Conservation (phyloP, 2,329 filamentous ascomycete species). For the Phaeoacremonium minimum region DNA sequence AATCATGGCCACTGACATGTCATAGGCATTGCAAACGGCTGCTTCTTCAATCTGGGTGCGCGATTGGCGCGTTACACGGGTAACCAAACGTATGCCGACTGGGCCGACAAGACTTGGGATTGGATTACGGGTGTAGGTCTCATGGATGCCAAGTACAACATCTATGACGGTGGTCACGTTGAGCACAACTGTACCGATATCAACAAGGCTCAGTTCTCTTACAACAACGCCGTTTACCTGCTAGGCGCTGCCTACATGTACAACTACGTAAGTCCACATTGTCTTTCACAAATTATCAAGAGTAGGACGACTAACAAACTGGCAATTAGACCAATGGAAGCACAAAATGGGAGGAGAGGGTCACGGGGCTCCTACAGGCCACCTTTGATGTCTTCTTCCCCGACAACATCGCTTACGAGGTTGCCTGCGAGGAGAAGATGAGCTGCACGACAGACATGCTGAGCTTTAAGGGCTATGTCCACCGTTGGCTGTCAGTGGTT, state of each 20-base stretch:
- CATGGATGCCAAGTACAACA: slow-evolving; percentile 53
- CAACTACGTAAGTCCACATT: slow-evolving; percentile 23
- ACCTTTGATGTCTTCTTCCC: slow-evolving; percentile 28
- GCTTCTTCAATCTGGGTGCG: slow-evolving; percentile 49
- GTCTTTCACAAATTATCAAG: background rate
- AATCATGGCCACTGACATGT: slow-evolving; percentile 1
- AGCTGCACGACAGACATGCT: slow-evolving; percentile 12
- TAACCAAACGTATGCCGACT: slow-evolving; percentile 72
- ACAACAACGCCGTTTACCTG: slow-evolving; percentile 84
- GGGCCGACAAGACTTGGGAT: slow-evolving; percentile 70
- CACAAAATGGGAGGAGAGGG: slow-evolving; percentile 8
- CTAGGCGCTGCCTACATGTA: slow-evolving; percentile 44
- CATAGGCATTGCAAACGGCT: slow-evolving; percentile 39
- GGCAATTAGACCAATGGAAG: slow-evolving; percentile 5
- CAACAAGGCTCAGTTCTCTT: slow-evolving; percentile 46
- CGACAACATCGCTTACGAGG: slow-evolving; percentile 9
- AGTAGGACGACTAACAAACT: too few species aligned
- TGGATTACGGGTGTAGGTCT: slow-evolving; percentile 59
- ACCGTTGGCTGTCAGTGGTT: slow-evolving; percentile 10
- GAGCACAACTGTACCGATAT: slow-evolving; percentile 49
- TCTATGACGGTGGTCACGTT: slow-evolving; percentile 59
- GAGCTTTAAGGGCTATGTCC: slow-evolving; percentile 12
- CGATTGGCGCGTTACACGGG: slow-evolving; percentile 68
- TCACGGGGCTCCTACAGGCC: slow-evolving; percentile 7
- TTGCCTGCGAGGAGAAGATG: slow-evolving; percentile 10